Percentiles rank a stretch among this genome's conserved stretches.
Evolutionary conservation across 441 rosid genomes (phyloP).

Genomic region (Populus hybrid): DNA sequence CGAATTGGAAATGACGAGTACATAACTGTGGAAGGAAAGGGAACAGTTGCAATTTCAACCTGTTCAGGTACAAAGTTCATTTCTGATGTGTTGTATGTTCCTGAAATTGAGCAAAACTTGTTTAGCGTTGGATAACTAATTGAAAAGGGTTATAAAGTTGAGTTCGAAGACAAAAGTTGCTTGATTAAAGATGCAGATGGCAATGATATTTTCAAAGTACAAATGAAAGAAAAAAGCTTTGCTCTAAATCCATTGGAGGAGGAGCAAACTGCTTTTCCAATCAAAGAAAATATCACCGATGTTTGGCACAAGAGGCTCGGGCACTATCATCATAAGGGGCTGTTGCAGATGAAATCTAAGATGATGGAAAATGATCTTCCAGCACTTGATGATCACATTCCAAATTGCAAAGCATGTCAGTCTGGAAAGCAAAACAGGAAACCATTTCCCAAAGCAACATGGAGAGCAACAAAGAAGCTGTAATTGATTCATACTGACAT

Average conservation of each 20-base stretch:
- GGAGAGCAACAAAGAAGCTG: constrained; percentile 16
- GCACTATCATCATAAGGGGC: not conserved
- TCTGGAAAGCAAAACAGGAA: not conserved
- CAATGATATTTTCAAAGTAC: not conserved
- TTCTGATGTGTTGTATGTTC: not conserved
- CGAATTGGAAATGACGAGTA: not conserved
- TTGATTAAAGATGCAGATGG: not conserved
- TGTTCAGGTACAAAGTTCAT: constrained; percentile 3
- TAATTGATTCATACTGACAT: constrained; percentile 17
- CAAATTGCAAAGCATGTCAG: not conserved
- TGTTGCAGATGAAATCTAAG: not conserved
- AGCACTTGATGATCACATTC: not conserved
- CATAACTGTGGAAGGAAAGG: not conserved
- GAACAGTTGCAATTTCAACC: not conserved
- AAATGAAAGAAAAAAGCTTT: not conserved
- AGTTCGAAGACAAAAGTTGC: not conserved
- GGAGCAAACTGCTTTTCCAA: not conserved
- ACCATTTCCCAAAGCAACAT: constrained; percentile 4
- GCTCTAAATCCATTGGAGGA: not conserved
- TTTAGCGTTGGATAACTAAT: not conserved
- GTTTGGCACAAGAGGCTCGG: not conserved
- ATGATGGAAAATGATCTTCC: not conserved
- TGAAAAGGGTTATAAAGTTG: not conserved
- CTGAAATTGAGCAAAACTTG: constrained; percentile 11
- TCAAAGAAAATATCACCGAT: not conserved